phyloP scores from a whole-genome alignment of 2,329 filamentous ascomycete species.

The Exophiala sp. region DNA sequence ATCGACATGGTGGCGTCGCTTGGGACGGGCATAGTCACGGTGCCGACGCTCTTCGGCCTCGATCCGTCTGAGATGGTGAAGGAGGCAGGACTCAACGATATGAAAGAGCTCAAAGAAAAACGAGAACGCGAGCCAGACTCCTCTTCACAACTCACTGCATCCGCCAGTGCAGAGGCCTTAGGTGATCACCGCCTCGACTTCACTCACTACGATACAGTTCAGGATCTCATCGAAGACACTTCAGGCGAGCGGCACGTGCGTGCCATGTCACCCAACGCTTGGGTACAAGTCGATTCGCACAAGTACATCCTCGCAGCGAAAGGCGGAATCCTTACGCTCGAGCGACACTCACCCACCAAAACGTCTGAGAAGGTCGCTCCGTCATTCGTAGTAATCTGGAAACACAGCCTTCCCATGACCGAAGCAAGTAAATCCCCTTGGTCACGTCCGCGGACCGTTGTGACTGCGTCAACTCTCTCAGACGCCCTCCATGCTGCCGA shows the following conservation, averaged over 20 bases:
- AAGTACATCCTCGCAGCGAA: slow-evolving; percentile 68
- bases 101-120: slow-evolving; percentile 49
- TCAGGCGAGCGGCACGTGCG: slow-evolving; percentile 76
- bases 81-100: slow-evolving; percentile 59
- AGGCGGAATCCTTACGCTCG: slow-evolving; percentile 58
- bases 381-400: slow-evolving; percentile 23
- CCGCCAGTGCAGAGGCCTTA: slow-evolving; percentile 6
- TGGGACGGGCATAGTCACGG: slow-evolving; percentile 79
- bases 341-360: slow-evolving; percentile 25
- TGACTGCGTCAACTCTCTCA: slow-evolving; percentile 62
- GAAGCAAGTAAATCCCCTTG: slow-evolving; percentile 51
- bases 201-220: slow-evolving; percentile 87
- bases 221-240: slow-evolving; percentile 81
- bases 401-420: slow-evolving; percentile 22
- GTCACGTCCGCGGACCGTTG: slow-evolving; percentile 65
- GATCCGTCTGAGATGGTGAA: slow-evolving; percentile 76
- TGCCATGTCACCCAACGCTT: slow-evolving; percentile 68
- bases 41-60: slow-evolving; percentile 87
- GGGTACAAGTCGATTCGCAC: slow-evolving; percentile 72
- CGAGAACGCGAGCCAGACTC: slow-evolving; percentile 29
- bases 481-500: slow-evolving; percentile 83
- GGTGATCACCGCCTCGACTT: slow-evolving; percentile 62
- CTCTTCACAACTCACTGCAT: slow-evolving; percentile 9
- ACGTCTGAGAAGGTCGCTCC: not conserved
- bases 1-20: slow-evolving; percentile 94